phyloP scores from a whole-genome alignment of 1,284 basidiomycete species.

The Phellopilus nigrolimitatus region DNA sequence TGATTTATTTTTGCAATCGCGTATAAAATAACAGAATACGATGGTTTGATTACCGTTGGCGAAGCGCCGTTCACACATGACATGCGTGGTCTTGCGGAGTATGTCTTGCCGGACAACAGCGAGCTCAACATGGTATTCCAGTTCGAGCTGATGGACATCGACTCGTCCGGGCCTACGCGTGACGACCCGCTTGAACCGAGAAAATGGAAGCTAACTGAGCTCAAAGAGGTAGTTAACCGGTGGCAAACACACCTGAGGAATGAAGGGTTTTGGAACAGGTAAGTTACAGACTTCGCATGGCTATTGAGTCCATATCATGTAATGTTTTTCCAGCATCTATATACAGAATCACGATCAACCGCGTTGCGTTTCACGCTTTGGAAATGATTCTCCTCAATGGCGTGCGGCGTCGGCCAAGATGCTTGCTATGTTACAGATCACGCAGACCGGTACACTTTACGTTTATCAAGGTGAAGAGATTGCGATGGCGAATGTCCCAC shows the following conservation, averaged over 20 bases:
- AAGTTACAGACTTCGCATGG: slow-evolving; percentile 23
- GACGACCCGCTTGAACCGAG: slow-evolving; percentile 36
- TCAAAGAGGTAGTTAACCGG: slow-evolving; percentile 50
- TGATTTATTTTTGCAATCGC: too few relatives aligned
- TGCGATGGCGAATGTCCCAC: slow-evolving; percentile 64
- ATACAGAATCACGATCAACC: slow-evolving; percentile 69
- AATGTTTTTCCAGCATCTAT: slow-evolving; percentile 37
- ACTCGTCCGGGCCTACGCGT: slow-evolving; percentile 33
- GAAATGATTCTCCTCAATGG: slow-evolving; percentile 52
- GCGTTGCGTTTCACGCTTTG: slow-evolving; percentile 61
- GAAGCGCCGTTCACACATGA: slow-evolving; percentile 59
- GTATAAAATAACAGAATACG: slow-evolving; percentile 36
- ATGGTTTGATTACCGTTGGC: slow-evolving; percentile 59
- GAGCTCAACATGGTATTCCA: slow-evolving; percentile 68
- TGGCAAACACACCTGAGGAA: slow-evolving; percentile 59
- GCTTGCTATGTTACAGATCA: slow-evolving; percentile 56
- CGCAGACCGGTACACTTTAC: slow-evolving; percentile 63
- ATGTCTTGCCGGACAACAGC: slow-evolving; percentile 56
- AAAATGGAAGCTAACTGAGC: slow-evolving; percentile 50
- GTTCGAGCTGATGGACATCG: slow-evolving; percentile 61
- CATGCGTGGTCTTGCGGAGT: slow-evolving; percentile 44
- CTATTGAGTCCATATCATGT: neutral
- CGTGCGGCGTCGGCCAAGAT: slow-evolving; percentile 57
- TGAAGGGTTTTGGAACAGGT: slow-evolving; percentile 65
- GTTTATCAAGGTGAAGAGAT: slow-evolving; percentile 75